These are phyloP conservation scores for Gynostemma pentaphyllum DNA, from an alignment of 306 rosid genomes.

Conservation along the genomic window DNA sequence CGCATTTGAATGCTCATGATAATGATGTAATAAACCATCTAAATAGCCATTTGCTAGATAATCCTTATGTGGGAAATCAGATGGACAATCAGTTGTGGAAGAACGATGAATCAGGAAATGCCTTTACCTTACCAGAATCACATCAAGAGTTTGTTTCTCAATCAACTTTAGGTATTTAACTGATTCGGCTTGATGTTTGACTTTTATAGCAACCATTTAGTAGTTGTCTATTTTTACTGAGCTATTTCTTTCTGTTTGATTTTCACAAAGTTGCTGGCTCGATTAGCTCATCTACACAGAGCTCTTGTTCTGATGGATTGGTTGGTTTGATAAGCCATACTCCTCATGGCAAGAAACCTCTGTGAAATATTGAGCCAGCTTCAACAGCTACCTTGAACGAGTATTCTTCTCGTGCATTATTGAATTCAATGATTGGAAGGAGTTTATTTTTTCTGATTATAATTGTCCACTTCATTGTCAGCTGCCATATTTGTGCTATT, in stretches of 20 bases:
- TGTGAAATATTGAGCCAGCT: constrained; percentile 10
- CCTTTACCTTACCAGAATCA: constrained; percentile 19
- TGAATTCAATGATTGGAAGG: neutral
- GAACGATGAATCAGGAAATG: constrained; percentile 20
- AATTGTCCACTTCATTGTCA: neutral
- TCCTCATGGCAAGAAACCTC: constrained; percentile 2
- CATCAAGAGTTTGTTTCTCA: constrained; percentile 26
- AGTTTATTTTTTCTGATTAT: neutral
- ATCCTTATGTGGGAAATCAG: constrained; percentile 21
- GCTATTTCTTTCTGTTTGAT: constrained; percentile 6
- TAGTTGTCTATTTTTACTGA: neutral
- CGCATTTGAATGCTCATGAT: constrained; percentile 25
- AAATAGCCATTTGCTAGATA: constrained; percentile 21
- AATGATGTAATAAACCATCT: constrained; percentile 18
- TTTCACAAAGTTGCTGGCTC: constrained; percentile 8
- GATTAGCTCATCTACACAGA: constrained; percentile 6
- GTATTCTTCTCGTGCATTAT: neutral
- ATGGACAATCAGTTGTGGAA: constrained; percentile 28
- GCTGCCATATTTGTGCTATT: constrained; percentile 8
- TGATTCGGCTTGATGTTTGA: neutral
- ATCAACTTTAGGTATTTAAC: constrained; percentile 56
- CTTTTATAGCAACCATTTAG: neutral
- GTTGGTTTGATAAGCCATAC: constrained; percentile 10
- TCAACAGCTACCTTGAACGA: constrained; percentile 8
- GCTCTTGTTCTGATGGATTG: neutral